Conservation (phyloP, 75 land plant genomes). For the Adiantum capillusveneris region DNA sequence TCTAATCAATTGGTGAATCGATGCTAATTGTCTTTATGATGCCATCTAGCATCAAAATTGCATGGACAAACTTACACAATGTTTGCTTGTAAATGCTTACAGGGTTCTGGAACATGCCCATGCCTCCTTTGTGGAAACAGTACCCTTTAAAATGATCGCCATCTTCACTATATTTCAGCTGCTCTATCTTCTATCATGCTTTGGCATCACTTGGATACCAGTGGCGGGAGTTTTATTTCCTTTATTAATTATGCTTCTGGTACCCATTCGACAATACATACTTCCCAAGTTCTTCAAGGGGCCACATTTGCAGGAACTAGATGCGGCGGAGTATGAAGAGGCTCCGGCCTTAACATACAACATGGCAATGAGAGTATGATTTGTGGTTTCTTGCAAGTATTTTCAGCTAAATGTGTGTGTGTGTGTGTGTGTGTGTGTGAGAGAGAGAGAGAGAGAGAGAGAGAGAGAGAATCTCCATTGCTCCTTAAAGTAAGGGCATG, state of each 20-base stretch:
- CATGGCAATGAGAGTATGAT: conserved; percentile 18
- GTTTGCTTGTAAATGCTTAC: too few relatives aligned
- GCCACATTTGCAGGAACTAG: conserved; percentile 31
- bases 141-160: conserved; percentile 28
- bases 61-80: too few relatives aligned
- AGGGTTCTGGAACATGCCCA: conserved; percentile 74
- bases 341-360: conserved; percentile 44
- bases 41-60: too few relatives aligned
- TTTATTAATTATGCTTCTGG: conserved; percentile 16
- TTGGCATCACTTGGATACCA: conserved; percentile 43
- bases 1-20: too few relatives aligned
- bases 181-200: conserved; percentile 22
- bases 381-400: too few relatives aligned
- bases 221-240: conserved; percentile 35
- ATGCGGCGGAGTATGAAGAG: conserved; percentile 47
- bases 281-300: conserved; percentile 25
- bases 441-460: too few relatives aligned
- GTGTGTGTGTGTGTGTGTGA: too few relatives aligned
- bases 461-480: too few relatives aligned
- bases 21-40: too few relatives aligned
- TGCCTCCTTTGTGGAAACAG: conserved; percentile 75
- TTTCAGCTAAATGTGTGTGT: too few relatives aligned
- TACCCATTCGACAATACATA: conserved; percentile 33
- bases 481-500: too few relatives aligned
- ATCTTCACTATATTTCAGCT: conserved; percentile 33